These are phyloP conservation scores for Penicillium sumatraense DNA, from an alignment of 2,329 filamentous ascomycete species.

Conservation along the genomic window DNA sequence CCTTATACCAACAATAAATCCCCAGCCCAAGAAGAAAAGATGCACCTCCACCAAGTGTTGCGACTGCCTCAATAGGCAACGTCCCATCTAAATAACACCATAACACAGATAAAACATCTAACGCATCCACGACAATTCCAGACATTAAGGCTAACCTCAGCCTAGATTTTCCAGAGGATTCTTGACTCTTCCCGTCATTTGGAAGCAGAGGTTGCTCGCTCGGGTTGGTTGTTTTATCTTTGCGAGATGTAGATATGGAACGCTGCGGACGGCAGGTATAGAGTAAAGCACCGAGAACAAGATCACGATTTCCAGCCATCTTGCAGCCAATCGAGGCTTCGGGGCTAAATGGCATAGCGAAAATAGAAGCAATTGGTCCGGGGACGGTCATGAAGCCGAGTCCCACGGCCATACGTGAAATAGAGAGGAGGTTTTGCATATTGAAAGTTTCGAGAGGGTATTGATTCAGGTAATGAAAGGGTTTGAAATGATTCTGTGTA, in stretches of 20 bases:
- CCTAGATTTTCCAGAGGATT: not conserved
- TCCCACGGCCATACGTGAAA: not conserved
- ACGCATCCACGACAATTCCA: not conserved
- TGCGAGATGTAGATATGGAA: not conserved
- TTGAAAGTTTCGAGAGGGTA: not conserved
- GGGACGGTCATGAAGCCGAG: not conserved
- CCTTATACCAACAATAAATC: constrained; percentile 16
- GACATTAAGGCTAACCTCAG: not conserved
- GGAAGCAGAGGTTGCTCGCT: not conserved
- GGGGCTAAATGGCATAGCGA: not conserved
- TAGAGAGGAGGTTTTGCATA: not conserved
- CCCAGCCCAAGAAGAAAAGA: not conserved
- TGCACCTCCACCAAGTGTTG: not conserved
- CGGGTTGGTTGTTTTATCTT: not conserved
- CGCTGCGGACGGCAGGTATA: not conserved
- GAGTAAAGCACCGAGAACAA: not conserved
- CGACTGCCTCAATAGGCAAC: not conserved
- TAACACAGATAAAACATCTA: not conserved
- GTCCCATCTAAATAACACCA: constrained; percentile 1
- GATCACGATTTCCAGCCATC: not conserved
- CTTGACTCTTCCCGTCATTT: not conserved
- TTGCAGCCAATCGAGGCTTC: not conserved
- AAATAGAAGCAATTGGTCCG: not conserved
- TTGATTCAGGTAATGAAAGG: not conserved
- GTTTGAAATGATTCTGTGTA: not conserved